phyloP scores from a whole-genome alignment of 192 early-diverging fungal species.

The Mortierella hygrophila region DNA sequence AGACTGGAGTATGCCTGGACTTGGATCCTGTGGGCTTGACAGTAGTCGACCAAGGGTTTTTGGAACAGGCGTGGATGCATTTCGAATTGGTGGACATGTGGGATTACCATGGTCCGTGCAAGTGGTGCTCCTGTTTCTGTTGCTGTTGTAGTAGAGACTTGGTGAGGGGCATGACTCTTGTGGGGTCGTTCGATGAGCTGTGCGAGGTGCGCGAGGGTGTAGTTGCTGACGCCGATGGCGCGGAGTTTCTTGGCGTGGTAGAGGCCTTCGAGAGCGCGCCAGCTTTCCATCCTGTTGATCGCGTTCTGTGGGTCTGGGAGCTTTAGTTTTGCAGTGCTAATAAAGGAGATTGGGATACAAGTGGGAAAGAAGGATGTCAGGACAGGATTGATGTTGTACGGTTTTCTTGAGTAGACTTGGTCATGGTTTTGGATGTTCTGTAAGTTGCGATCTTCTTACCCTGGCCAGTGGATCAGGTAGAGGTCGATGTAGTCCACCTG shows the following conservation, averaged over 20 bases:
- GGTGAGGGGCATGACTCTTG: not conserved
- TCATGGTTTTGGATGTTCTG: not conserved
- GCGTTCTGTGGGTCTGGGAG: constrained; percentile 62
- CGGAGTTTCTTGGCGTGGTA: constrained; percentile 68
- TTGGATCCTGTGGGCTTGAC: constrained; percentile 66
- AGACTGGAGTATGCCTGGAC: constrained; percentile 81
- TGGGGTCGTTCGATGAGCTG: constrained; percentile 63
- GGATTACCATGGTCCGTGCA: constrained; percentile 63
- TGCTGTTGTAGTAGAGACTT: not conserved
- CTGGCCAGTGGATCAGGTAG: constrained; percentile 86
- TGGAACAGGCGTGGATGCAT: constrained; percentile 75
- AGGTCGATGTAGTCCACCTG: constrained; percentile 79
- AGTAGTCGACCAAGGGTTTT: constrained; percentile 67
- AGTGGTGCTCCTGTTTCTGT: not conserved
- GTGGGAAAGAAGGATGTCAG: not conserved
- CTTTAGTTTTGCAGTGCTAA: constrained; percentile 54
- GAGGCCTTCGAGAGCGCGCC: constrained; percentile 72
- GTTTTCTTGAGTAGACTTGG: not conserved
- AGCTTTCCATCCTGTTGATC: constrained; percentile 68
- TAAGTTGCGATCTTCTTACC: constrained; percentile 45
- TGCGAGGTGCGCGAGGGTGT: constrained; percentile 68
- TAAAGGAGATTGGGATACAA: constrained; percentile 11
- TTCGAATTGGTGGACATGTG: constrained; percentile 81
- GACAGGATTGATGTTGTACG: not conserved
- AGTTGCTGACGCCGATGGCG: constrained; percentile 83